Evolutionary conservation across 2,329 filamentous ascomycete species (phyloP).

Genomic region (Calonectria pseudoturangicola): DNA sequence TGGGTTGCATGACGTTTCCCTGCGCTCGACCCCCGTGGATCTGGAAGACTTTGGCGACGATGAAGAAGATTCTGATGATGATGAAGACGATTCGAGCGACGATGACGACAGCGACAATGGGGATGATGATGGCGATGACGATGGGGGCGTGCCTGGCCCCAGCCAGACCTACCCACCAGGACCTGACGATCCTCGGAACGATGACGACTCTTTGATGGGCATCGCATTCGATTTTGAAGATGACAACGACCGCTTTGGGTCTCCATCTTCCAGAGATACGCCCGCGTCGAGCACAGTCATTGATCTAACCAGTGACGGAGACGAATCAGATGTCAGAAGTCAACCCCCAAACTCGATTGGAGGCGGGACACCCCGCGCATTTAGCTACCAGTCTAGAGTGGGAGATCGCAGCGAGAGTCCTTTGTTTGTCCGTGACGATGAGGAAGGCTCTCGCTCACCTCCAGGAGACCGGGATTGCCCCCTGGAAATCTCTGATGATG

Average conservation of each 20-base stretch:
- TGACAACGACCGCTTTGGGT: neutral
- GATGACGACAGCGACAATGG: conserved; percentile 1
- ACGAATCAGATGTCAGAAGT: neutral
- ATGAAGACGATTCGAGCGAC: conserved; percentile 1
- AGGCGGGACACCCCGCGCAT: neutral
- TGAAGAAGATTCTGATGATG: conserved; percentile 14
- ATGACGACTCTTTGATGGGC: neutral
- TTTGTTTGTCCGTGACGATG: neutral
- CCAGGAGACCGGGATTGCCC: conserved; percentile 8
- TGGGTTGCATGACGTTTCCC: neutral
- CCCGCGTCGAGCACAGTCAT: neutral
- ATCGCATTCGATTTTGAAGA: conserved; percentile 24
- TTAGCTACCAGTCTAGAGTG: neutral
- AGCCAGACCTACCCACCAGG: neutral
- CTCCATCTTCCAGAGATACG: neutral
- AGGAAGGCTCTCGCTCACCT: neutral
- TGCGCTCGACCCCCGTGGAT: neutral
- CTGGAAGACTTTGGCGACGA: neutral
- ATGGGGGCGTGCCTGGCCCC: neutral
- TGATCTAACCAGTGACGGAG: conserved; percentile 34
- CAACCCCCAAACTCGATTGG: neutral
- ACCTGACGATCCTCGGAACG: neutral
- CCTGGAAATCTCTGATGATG: conserved; percentile 18
- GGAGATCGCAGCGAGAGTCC: neutral
- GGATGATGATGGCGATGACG: neutral